These are phyloP conservation scores for Tolypocladium album DNA, from an alignment of 2,329 filamentous ascomycete species.

Conservation along the genomic window DNA sequence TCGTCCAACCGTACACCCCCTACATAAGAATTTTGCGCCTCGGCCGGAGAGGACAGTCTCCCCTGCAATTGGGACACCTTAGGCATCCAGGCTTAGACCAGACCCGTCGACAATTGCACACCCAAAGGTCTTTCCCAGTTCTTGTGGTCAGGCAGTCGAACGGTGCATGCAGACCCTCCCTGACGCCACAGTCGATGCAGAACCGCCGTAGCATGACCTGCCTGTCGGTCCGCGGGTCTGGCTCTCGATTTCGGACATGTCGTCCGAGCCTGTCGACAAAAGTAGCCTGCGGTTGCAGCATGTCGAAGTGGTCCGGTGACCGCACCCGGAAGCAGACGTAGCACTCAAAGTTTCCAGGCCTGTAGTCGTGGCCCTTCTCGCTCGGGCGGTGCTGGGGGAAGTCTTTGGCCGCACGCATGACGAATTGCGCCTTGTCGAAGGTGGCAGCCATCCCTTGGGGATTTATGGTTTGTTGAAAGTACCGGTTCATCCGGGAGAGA, in stretches of 20 bases:
- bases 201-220: conserved; percentile 24
- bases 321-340: conserved; percentile 31
- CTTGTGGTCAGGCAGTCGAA: conserved; percentile 26
- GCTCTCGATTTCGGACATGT: conserved; percentile 17
- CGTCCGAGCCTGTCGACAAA: conserved; percentile 20
- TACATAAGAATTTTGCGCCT: conserved; percentile 16
- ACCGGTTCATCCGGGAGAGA: conserved; percentile 24
- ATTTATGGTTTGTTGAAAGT: conserved; percentile 21
- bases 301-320: conserved; percentile 26
- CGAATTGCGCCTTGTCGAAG: conserved; percentile 26
- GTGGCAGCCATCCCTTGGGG: conserved; percentile 22
- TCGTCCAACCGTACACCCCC: neutral
- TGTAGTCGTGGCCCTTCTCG: conserved; percentile 23
- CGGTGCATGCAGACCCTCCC: conserved; percentile 23
- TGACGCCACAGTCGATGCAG: conserved; percentile 30
- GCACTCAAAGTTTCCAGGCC: conserved; percentile 30
- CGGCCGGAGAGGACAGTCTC: conserved; percentile 23
- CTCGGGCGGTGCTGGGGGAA: conserved; percentile 28
- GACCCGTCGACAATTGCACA: conserved; percentile 25
- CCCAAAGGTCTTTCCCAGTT: conserved; percentile 26
- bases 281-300: conserved; percentile 20
- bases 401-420: conserved; percentile 29
- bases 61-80: conserved; percentile 22
- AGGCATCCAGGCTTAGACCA: conserved; percentile 24
- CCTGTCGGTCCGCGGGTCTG: conserved; percentile 14